phyloP scores from a whole-genome alignment of 805 yeast genomes.

The Zygoascus tannicola region DNA sequence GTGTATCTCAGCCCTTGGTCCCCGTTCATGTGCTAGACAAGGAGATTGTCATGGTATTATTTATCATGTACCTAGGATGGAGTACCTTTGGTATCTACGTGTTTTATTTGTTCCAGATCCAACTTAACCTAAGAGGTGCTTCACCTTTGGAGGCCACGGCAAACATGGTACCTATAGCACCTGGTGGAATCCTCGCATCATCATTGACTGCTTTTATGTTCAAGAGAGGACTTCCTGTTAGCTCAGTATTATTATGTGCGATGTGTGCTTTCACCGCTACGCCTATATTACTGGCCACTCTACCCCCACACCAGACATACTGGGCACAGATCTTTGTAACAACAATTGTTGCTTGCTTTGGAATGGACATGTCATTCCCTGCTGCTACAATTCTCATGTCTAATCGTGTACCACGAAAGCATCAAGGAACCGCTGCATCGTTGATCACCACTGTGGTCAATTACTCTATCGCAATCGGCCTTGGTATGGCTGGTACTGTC shows the following conservation, averaged over 20 bases:
- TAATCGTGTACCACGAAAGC: constrained; percentile 47
- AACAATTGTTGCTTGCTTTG: constrained; percentile 50
- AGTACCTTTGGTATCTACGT: constrained; percentile 68
- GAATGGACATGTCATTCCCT: constrained; percentile 74
- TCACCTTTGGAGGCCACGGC: constrained; percentile 40
- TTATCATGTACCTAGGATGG: constrained; percentile 58
- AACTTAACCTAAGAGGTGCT: constrained; percentile 42
- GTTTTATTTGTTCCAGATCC: constrained; percentile 49
- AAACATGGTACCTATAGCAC: constrained; percentile 32
- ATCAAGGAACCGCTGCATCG: constrained; percentile 76
- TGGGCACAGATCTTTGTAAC: constrained; percentile 51
- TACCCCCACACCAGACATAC: constrained; percentile 52
- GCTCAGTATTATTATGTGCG: constrained; percentile 22
- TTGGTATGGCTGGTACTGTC: constrained; percentile 65
- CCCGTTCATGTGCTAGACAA: constrained; percentile 41
- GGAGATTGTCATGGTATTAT: constrained; percentile 40
- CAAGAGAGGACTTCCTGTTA: constrained; percentile 4
- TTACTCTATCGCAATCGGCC: constrained; percentile 60
- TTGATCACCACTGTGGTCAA: constrained; percentile 61
- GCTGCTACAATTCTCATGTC: constrained; percentile 58
- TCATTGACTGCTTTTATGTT: constrained; percentile 8
- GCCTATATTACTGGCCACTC: constrained; percentile 41
- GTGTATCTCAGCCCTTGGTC: constrained; percentile 41
- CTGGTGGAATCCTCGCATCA: constrained; percentile 10
- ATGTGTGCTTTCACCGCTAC: constrained; percentile 48